phyloP scores from a whole-genome alignment of 306 rosid genomes.

The Cucumis hystrix region DNA sequence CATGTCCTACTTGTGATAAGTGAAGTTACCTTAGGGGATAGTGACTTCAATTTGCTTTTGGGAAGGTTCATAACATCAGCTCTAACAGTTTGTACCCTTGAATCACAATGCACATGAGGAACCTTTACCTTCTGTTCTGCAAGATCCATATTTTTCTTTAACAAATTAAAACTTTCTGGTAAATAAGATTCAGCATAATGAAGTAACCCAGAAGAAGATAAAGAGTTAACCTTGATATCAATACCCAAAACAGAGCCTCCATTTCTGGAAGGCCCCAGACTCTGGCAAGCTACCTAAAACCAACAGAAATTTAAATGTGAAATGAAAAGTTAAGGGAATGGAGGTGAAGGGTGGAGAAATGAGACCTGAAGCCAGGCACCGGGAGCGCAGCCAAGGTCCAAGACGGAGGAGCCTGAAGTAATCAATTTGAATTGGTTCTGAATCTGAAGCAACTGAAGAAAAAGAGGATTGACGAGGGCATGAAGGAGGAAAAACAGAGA shows the following conservation, averaged over 20 bases:
- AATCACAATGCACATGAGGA: conserved; percentile 65
- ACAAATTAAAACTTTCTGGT: not conserved
- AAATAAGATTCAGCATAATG: not conserved
- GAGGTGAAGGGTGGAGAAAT: not conserved
- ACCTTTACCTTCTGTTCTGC: conserved; percentile 80
- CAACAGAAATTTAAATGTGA: no score
- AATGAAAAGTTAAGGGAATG: not conserved
- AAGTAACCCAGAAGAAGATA: not conserved
- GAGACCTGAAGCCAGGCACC: conserved; percentile 88
- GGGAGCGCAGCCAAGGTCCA: conserved; percentile 95
- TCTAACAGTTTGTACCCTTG: conserved; percentile 56
- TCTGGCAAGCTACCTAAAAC: conserved; percentile 71
- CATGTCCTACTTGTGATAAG: not conserved
- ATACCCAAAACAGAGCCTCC: conserved; percentile 73
- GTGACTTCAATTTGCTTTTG: conserved; percentile 22
- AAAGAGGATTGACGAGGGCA: not conserved
- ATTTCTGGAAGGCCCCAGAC: conserved; percentile 50
- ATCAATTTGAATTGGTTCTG: conserved; percentile 65
- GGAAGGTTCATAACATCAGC: conserved; percentile 73
- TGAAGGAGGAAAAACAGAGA: not conserved
- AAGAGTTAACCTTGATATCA: conserved; percentile 52
- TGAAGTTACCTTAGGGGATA: conserved; percentile 51
- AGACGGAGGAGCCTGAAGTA: conserved; percentile 48
- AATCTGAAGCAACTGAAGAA: conserved; percentile 56
- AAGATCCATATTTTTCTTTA: conserved; percentile 15